These are phyloP conservation scores for Coniochaeta sp. DNA, from an alignment of 2,329 filamentous ascomycete species.

Conservation along the genomic window DNA sequence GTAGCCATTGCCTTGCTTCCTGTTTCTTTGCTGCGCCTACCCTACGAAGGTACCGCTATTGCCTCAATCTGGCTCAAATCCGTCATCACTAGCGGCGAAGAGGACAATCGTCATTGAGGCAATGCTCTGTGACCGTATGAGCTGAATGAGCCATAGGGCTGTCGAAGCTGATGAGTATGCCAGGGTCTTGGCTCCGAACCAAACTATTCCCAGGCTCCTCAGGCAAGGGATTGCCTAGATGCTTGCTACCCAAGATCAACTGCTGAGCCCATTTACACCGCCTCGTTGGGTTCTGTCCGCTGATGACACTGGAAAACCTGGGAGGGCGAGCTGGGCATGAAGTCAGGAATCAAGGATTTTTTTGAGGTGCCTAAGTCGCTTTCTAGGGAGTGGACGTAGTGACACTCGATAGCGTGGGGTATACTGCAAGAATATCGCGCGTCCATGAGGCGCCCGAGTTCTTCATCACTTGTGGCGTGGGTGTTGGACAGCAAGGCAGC, in stretches of 20 bases:
- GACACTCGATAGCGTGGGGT: neutral
- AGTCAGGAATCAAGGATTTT: conserved; percentile 6
- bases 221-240: conserved; percentile 15
- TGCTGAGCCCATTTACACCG: conserved; percentile 18
- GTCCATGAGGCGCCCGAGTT: neutral
- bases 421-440: neutral
- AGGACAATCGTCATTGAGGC: too few relatives aligned
- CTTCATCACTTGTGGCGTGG: neutral
- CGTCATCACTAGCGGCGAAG: neutral
- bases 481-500: neutral
- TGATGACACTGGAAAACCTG: conserved; percentile 7
- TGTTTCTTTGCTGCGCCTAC: neutral
- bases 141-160: conserved; percentile 1
- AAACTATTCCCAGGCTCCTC: conserved; percentile 8
- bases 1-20: neutral
- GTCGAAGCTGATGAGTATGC: conserved; percentile 7
- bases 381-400: neutral
- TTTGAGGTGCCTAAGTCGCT: neutral
- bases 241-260: conserved; percentile 20
- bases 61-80: neutral
- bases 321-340: conserved; percentile 7
- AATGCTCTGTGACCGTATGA: neutral
- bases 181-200: conserved; percentile 13
- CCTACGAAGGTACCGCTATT: too few relatives aligned
- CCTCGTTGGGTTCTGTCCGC: conserved; percentile 17